A percentile compares a stretch with the other conserved stretches of the same genome.
Evolutionary conservation across 306 rosid genomes (phyloP).

Genomic region (Fragaria ananassa): DNA sequence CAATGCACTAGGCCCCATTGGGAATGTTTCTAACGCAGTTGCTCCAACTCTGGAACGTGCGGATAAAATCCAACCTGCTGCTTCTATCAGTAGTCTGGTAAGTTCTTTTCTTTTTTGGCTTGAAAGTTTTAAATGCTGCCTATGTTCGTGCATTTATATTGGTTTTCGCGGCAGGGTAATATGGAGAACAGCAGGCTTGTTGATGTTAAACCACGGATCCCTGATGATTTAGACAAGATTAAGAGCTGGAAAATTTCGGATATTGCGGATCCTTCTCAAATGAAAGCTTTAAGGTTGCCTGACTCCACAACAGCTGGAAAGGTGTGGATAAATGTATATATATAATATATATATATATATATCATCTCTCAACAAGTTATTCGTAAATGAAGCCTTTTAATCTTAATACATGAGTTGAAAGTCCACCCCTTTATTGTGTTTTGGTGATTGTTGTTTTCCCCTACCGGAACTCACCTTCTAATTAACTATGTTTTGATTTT

Average conservation of each 20-base stretch:
- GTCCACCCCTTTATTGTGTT: neutral
- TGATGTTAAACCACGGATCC: constrained; percentile 44
- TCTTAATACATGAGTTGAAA: neutral
- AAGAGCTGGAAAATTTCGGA: constrained; percentile 41
- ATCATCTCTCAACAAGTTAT: neutral
- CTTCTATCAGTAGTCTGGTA: constrained; percentile 38
- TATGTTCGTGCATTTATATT: constrained; percentile 6
- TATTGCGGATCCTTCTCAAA: constrained; percentile 36
- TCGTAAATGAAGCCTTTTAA: neutral
- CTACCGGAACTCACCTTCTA: neutral
- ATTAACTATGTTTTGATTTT: neutral
- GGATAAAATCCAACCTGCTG: constrained; percentile 37
- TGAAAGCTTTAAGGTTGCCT: constrained; percentile 36
- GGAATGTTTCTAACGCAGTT: constrained; percentile 29
- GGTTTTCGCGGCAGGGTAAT: constrained; percentile 27
- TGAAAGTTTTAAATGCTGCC: neutral
- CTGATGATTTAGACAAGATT: constrained; percentile 35
- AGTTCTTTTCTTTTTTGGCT: constrained; percentile 9
- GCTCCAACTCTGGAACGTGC: constrained; percentile 32
- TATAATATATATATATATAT: neutral
- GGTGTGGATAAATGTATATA: constrained; percentile 13
- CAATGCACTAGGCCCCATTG: constrained; percentile 37
- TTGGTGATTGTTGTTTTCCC: neutral
- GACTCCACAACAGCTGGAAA: constrained; percentile 37
- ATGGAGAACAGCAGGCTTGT: constrained; percentile 42